Base-by-base conservation (phyloP, 2,329 filamentous ascomycete species). In the Cyanodermella asteris region DNA sequence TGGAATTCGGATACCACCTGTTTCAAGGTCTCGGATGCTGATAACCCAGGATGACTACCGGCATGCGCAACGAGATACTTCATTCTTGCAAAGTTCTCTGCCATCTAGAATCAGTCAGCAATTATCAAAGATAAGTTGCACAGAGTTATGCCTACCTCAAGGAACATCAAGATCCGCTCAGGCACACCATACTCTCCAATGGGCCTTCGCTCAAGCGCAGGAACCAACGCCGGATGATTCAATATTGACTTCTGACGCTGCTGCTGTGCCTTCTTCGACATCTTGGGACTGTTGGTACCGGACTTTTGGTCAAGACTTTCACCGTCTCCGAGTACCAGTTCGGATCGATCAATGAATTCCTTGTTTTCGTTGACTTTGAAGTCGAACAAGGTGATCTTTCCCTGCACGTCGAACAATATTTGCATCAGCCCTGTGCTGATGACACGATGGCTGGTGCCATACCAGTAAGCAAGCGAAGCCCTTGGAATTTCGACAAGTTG, bases 401-500 rank as follows among this genome's bases (percentile, higher is more conserved):
- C 72, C 18, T 74, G 64, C 6, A 54, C 55, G 37, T 90, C 75
- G 41, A 91, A 91, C 32, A 78, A 67, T 1, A 73, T 81, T 24
- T 71, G 69, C 14, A 94, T 52, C 4, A 61, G 68, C 21, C 84
- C 84, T n/a, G 58, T 66, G 7, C 74, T 71, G 24, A 90, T 68
- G 58, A 84, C 76, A 43, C 87, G 80, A 31, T 73, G 75, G 26
- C 72, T 74, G 33, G 74, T 78, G 25, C 75, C 67, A 41, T 84
- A 93, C 65, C 77, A 90, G 44, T 91, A 90, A 5, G 87, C 72
- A 29, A 94, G 66, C 39, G 69, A 87, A 14, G 80, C 70, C 38
- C 69, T 75, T 13, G 55, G 53, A 40, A 77, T 80, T 37, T 78
- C 73, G 13, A 93, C 72, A 36, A 71, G 71, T 38, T 75, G 69